These are phyloP conservation scores for Boechera retrofracta DNA, from an alignment of 345 rosid species.

Conservation along the genomic window DNA sequence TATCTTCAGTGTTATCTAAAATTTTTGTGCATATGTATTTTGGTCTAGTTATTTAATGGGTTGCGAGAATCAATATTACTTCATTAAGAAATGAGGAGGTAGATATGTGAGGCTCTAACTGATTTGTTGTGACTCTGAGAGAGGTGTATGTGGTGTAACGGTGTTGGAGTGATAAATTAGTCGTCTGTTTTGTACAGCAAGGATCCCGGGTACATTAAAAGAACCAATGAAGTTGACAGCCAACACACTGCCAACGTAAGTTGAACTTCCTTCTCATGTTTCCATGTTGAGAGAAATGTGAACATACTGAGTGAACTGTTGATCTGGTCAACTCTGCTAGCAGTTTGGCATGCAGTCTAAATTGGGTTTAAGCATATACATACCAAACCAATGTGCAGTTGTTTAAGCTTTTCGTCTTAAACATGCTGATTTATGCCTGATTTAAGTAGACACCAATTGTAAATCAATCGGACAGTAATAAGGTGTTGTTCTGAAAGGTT, in stretches of 20 bases:
- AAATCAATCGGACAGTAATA: not conserved
- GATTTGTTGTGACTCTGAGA: conserved; percentile 12
- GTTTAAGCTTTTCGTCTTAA: not conserved
- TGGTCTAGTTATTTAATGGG: not conserved
- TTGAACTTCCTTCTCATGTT: conserved; percentile 19
- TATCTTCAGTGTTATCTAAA: not conserved
- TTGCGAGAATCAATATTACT: not conserved
- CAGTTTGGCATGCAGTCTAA: not conserved
- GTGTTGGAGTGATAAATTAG: conserved; percentile 17
- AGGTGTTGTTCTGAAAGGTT: conserved; percentile 4
- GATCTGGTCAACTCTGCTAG: not conserved
- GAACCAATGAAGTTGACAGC: conserved; percentile 51
- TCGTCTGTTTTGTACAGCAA: conserved; percentile 59
- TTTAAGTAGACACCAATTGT: conserved; percentile 18
- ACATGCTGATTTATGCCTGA: conserved; percentile 2
- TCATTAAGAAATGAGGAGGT: conserved; percentile 23
- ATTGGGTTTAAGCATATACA: conserved; percentile 1
- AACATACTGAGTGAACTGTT: conserved; percentile 1
- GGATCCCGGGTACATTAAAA: conserved; percentile 85
- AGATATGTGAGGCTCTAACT: conserved; percentile 29
- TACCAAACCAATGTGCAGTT: not conserved
- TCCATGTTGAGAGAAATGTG: conserved; percentile 26
- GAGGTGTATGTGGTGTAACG: conserved; percentile 4
- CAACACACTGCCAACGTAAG: conserved; percentile 31
- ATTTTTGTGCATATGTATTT: not conserved